Conservation (phyloP, 345 rosid species). For the Limnanthes douglasii region DNA sequence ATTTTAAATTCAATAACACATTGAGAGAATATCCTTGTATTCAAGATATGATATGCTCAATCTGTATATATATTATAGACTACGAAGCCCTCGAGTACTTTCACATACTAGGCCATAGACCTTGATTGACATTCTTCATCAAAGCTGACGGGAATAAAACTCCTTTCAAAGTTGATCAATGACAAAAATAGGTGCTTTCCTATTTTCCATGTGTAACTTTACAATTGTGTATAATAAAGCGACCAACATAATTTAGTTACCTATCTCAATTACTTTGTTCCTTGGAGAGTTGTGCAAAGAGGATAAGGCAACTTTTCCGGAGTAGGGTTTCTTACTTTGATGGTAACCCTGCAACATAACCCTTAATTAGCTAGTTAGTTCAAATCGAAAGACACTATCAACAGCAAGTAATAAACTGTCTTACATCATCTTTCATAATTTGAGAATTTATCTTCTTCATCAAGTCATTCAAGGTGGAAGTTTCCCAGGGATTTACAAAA, state of each 20-base stretch:
- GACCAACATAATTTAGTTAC: constrained; percentile 30
- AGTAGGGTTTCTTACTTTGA: constrained; percentile 38
- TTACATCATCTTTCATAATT: constrained; percentile 46
- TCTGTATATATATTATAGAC: no score
- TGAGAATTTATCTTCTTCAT: constrained; percentile 34
- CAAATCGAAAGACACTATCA: constrained; percentile 6
- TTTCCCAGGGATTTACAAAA: constrained; percentile 56
- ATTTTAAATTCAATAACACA: no score
- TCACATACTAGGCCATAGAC: background rate
- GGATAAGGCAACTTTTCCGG: constrained; percentile 50
- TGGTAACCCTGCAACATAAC: constrained; percentile 55
- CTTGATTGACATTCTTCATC: background rate
- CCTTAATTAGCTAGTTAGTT: constrained; percentile 4
- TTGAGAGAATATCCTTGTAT: no score
- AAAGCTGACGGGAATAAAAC: constrained; percentile 1
- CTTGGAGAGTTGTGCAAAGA: constrained; percentile 45
- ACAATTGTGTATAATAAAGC: constrained; percentile 1
- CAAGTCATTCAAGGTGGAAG: constrained; percentile 29
- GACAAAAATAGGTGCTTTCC: background rate
- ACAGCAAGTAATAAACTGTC: constrained; percentile 5
- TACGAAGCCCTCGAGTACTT: no score
- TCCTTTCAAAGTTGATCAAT: background rate
- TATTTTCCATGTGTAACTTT: background rate
- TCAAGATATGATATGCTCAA: no score
- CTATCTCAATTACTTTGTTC: constrained; percentile 71